Percentiles rank a stretch among this genome's conserved stretches.
These are phyloP conservation scores for Leucosporidium scottii DNA, from an alignment of 768 basidiomycete genomes.

Conservation along the genomic window DNA sequence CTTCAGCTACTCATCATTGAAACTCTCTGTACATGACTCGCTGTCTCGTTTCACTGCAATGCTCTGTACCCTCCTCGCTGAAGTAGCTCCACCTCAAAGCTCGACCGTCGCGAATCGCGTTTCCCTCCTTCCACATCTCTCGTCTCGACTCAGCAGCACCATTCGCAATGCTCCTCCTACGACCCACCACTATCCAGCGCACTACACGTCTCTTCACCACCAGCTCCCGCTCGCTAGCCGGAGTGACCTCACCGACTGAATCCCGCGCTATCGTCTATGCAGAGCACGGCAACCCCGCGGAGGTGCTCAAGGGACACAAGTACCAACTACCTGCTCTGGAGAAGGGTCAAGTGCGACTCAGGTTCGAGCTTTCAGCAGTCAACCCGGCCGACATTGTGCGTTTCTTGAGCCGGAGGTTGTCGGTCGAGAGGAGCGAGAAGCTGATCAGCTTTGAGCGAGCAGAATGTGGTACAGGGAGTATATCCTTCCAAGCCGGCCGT, in stretches of 20 bases:
- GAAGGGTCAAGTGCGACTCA: constrained; percentile 21
- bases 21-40: too few relatives aligned
- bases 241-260: constrained; percentile 6
- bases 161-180: neutral
- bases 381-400: constrained; percentile 32
- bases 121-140: too few relatives aligned
- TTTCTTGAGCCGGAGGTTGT: too few relatives aligned
- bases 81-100: too few relatives aligned
- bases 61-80: too few relatives aligned
- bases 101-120: too few relatives aligned
- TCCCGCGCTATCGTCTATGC: constrained; percentile 29
- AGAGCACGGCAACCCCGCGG: constrained; percentile 20
- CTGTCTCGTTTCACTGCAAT: too few relatives aligned
- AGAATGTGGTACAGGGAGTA: constrained; percentile 38
- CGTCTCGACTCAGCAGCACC: neutral
- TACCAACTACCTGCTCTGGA: constrained; percentile 21
- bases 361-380: constrained; percentile 25
- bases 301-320: constrained; percentile 13
- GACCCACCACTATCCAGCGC: neutral
- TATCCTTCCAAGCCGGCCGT: constrained; percentile 26
- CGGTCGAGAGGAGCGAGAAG: neutral
- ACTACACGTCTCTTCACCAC: constrained; percentile 2
- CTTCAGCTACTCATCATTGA: too few relatives aligned
- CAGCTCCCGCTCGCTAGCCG: constrained; percentile 3
- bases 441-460: neutral